Evolutionary conservation across 2,329 filamentous ascomycete species (phyloP), one percentile per base, ranked within the genome.

Genomic region (Exophiala oligosperma): DNA sequence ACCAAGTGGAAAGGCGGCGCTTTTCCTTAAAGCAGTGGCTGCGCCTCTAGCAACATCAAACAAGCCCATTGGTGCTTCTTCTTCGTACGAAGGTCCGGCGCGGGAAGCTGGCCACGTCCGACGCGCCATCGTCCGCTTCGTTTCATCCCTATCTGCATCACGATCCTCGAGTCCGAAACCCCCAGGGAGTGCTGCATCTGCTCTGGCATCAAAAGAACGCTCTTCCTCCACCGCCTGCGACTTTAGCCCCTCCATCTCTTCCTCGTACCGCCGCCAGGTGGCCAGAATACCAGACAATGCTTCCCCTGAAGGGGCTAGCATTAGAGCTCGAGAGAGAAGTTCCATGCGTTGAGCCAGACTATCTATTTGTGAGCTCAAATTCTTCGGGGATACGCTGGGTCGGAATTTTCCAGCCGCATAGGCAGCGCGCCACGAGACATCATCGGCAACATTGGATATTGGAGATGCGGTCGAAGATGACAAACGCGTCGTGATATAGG

Each of bases 261-360:
- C 81, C 69, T 88, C 85, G 68, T 82, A 85, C 46, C 83, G 77
- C 51, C 84, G 82, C 84, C 85, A 88, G 23, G 83, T 83, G 5
- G 76, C 77, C 0, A 88, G 76, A 26, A 87, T 83, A 64, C 87
- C 84, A 9, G 84, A 80, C 0, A 88, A 76, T 2, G 81, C 72
- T 40, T 77, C 80, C 1, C 79, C 74, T 0, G 78, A 74, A 1
- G 85, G 84, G 2, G 82, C 81, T 8, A 87, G 78, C n/a, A 84
- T 73, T 3, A 88, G 76, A 2, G 85, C 80, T 51, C 85, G 79
- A 4, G 83, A 85, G 17, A 88, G 79, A 3, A 88, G 78, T 67
- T 88, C 85, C 77, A 86, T 85, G 50, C 84, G 78, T 68, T 87
- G 84, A 53, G 85, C 82, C 12, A 88, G 77, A 53, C 79, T 78